Evolutionary conservation across 1,139 yeast genomes (phyloP).

Genomic region (Geotrichum histeridarum): DNA sequence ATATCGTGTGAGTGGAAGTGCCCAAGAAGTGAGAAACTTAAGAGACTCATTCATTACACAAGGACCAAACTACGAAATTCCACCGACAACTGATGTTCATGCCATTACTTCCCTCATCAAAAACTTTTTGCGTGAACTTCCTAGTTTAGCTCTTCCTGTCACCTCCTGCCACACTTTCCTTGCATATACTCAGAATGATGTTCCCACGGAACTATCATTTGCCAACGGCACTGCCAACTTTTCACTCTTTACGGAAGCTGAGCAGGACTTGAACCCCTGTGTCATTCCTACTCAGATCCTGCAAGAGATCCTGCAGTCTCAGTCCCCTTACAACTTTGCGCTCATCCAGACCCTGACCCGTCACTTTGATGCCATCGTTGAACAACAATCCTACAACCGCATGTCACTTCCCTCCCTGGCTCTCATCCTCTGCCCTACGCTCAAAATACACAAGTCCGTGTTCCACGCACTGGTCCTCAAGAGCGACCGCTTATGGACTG

Average conservation of each 20-base stretch:
- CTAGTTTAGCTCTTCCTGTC: constrained; percentile 55
- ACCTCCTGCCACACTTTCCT: constrained; percentile 20
- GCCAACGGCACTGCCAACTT: constrained; percentile 6
- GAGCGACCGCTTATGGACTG: constrained; percentile 25
- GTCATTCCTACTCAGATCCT: constrained; percentile 25
- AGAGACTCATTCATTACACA: constrained; percentile 58
- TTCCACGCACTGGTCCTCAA: constrained; percentile 26
- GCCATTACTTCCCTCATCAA: constrained; percentile 79
- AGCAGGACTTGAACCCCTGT: constrained; percentile 21
- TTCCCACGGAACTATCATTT: constrained; percentile 7
- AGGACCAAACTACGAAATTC: constrained; percentile 58
- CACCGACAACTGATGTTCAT: constrained; percentile 68
- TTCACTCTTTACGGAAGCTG: constrained; percentile 18
- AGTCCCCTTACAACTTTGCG: constrained; percentile 30
- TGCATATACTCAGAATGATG: constrained; percentile 13
- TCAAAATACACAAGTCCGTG: constrained; percentile 29
- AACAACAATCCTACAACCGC: constrained; percentile 25
- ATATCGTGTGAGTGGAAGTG: constrained; percentile 75
- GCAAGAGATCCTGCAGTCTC: constrained; percentile 26
- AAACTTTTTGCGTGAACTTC: constrained; percentile 69
- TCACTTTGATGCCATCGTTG: constrained; percentile 28
- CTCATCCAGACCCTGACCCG: constrained; percentile 28
- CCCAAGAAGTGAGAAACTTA: constrained; percentile 57
- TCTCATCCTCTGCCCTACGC: constrained; percentile 34
- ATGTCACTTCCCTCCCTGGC: constrained; percentile 34